A percentile compares a stretch with the other conserved stretches of the same genome.
Conservation (phyloP, 139 green algal genomes). For the Pleodorina starrii region DNA sequence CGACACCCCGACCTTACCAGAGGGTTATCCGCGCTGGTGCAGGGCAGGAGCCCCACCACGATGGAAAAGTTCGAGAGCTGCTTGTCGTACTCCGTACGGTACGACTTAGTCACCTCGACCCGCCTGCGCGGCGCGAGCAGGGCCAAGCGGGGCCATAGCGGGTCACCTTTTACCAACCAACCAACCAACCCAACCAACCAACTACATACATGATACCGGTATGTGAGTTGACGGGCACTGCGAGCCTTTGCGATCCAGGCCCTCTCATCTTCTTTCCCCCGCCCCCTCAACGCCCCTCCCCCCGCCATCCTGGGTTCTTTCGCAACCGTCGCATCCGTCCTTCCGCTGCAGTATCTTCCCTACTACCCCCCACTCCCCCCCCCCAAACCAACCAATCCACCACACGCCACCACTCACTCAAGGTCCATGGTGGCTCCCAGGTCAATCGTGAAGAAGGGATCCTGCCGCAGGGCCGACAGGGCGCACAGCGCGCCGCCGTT, state of each 20-base stretch:
- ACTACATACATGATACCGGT: too few species aligned
- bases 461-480: not conserved
- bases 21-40: not conserved
- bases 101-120: conserved; percentile 42
- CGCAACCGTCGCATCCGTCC: too few species aligned
- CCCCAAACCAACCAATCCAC: not conserved
- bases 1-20: too few species aligned
- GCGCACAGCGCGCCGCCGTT: not conserved
- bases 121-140: not conserved
- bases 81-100: not conserved
- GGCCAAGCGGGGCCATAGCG: too few species aligned
- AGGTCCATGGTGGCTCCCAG: not conserved
- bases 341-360: too few species aligned
- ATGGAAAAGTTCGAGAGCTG: not conserved
- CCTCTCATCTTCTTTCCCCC: too few species aligned
- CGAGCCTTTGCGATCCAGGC: too few species aligned
- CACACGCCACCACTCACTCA: conserved; percentile 42
- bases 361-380: not conserved
- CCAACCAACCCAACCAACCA: too few species aligned
- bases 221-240: too few species aligned
- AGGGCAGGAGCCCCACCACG: not conserved
- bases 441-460: conserved; percentile 12
- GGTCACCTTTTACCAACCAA: too few species aligned
- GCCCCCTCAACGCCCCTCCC: too few species aligned
- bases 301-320: too few species aligned